Evolutionary conservation across 2,329 filamentous ascomycete genomes (phyloP).

Genomic region (Alternaria viburni): DNA sequence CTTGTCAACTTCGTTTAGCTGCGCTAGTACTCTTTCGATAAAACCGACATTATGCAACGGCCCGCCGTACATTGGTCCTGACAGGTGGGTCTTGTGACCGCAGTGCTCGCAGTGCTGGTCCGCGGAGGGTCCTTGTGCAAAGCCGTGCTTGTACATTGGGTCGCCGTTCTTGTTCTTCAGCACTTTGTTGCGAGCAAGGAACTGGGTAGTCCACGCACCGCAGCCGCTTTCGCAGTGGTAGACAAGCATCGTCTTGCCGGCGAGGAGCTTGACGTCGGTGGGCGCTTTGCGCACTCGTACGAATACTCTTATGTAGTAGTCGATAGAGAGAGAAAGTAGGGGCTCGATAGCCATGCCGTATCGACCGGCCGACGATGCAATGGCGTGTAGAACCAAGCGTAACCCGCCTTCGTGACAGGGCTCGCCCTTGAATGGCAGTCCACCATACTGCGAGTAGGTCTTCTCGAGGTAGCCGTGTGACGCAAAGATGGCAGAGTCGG

Average conservation of each 20-base stretch:
- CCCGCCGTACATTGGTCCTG: conserved; percentile 94
- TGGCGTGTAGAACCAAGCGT: conserved; percentile 81
- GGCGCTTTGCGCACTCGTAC: conserved; percentile 81
- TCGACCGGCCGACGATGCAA: conserved; percentile 79
- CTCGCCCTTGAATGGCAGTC: conserved; percentile 80
- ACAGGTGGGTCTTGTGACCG: conserved; percentile 82
- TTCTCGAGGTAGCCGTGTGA: conserved; percentile 95
- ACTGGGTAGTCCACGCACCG: conserved; percentile 87
- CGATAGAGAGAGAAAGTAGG: conserved; percentile 88
- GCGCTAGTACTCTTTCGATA: conserved; percentile 76
- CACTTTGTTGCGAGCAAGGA: conserved; percentile 72
- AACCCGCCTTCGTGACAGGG: conserved; percentile 90
- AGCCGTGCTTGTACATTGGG: conserved; percentile 77
- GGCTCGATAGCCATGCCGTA: conserved; percentile 92
- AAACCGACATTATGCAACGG: conserved; percentile 85
- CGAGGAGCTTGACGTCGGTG: conserved; percentile 85
- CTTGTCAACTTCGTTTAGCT: conserved; percentile 70
- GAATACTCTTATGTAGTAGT: conserved; percentile 93
- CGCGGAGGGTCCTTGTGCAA: conserved; percentile 72
- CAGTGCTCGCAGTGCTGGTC: conserved; percentile 80
- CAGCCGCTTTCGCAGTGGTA: conserved; percentile 92
- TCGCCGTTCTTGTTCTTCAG: conserved; percentile 71
- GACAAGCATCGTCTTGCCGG: conserved; percentile 89
- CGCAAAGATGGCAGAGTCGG: conserved; percentile 93
- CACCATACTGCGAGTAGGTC: conserved; percentile 90